A percentile compares a stretch with the other conserved stretches of the same genome.
phyloP scores from a whole-genome alignment of 2,329 filamentous ascomycete genomes.

The Diatrype stigma region DNA sequence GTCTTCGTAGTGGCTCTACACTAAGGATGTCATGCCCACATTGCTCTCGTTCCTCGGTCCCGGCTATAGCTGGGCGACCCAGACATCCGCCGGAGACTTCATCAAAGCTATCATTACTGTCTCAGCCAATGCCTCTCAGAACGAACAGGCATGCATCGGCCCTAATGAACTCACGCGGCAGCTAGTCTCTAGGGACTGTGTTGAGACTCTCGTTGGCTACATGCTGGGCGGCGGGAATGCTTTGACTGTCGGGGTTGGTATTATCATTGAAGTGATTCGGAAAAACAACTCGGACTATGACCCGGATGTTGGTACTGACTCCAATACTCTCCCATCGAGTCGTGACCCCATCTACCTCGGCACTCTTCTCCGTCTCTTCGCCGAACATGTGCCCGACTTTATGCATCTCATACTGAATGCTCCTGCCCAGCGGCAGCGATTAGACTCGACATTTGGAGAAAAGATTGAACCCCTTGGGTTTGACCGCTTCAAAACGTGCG shows the following conservation, averaged over 20 bases:
- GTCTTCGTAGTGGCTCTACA: slow-evolving; percentile 74
- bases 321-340: slow-evolving; percentile 73
- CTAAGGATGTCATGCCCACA: slow-evolving; percentile 80
- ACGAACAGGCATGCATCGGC: slow-evolving; percentile 97
- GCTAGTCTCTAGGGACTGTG: slow-evolving; percentile 80
- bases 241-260: slow-evolving; percentile 91
- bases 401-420: slow-evolving; percentile 84
- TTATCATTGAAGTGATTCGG: slow-evolving; percentile 95
- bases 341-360: slow-evolving; percentile 95
- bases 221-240: slow-evolving; percentile 95
- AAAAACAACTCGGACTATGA: slow-evolving; percentile 99
- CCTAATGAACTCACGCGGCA: slow-evolving; percentile 95
- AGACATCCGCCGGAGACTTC: slow-evolving; percentile 95
- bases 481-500: slow-evolving; percentile 97
- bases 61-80: slow-evolving; percentile 81
- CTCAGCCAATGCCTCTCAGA: slow-evolving; percentile 94
- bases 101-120: slow-evolving; percentile 99
- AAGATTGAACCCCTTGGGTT: slow-evolving; percentile 94
- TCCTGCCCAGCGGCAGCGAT: slow-evolving; percentile 65
- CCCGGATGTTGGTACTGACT: slow-evolving; percentile 79
- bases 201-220: slow-evolving; percentile 78
- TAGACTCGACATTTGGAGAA: slow-evolving; percentile 84
- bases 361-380: slow-evolving; percentile 82
- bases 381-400: slow-evolving; percentile 86
- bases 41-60: slow-evolving; percentile 83